Evolutionary conservation across 2,329 filamentous ascomycete genomes (phyloP).

Genomic region (Ophiostoma tasmaniense): DNA sequence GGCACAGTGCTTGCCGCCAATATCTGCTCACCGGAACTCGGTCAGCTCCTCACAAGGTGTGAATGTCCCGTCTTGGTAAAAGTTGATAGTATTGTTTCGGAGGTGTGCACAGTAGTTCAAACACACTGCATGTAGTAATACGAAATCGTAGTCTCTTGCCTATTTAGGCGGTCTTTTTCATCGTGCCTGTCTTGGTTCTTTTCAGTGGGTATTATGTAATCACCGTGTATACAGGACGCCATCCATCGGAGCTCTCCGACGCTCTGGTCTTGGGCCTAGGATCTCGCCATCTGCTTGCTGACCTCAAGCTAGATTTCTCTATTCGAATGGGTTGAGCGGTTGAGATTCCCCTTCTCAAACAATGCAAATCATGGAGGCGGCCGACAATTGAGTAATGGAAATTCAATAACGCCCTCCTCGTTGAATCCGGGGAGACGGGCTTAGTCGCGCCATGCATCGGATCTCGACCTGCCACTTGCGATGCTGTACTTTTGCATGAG

Average conservation of each 20-base stretch:
- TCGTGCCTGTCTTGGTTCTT: background rate
- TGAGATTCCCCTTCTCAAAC: background rate
- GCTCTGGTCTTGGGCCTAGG: background rate
- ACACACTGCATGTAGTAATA: too few species aligned
- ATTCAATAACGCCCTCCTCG: background rate
- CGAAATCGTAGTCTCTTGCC: background rate
- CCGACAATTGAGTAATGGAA: slow-evolving; percentile 14
- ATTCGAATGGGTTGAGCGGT: too few species aligned
- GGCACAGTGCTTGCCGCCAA: background rate
- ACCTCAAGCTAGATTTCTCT: too few species aligned
- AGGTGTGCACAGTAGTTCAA: too few species aligned
- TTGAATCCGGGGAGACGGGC: background rate
- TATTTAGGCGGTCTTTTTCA: background rate
- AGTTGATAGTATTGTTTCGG: background rate
- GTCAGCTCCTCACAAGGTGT: background rate
- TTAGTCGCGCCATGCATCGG: background rate
- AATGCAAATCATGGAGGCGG: slow-evolving; percentile 7
- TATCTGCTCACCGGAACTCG: background rate
- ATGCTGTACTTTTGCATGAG: background rate
- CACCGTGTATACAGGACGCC: background rate
- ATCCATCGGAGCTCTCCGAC: slow-evolving; percentile 14
- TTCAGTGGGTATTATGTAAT: background rate
- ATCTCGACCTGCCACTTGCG: background rate
- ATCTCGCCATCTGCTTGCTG: slow-evolving; percentile 6
- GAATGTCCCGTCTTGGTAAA: background rate